These are phyloP conservation scores for Blastobotrys petasosporus DNA, from an alignment of 1,139 yeast species.

Conservation along the genomic window DNA sequence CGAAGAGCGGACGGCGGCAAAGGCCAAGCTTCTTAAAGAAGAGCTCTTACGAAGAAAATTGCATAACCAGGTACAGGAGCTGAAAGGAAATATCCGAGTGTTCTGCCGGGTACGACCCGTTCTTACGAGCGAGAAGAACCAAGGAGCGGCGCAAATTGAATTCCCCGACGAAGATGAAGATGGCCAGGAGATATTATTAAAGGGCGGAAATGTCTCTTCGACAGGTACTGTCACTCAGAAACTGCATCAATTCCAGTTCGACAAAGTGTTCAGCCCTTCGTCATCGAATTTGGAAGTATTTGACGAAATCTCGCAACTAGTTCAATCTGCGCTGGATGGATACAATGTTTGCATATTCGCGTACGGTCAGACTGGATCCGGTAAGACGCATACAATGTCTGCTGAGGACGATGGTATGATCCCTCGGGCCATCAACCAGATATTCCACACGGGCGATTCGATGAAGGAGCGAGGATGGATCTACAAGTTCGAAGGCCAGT, in stretches of 20 bases:
- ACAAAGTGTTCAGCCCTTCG: conserved; percentile 60
- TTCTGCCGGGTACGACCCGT: conserved; percentile 80
- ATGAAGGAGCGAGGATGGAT: conserved; percentile 58
- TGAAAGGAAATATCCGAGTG: conserved; percentile 89
- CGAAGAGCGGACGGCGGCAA: conserved; percentile 22
- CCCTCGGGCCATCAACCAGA: conserved; percentile 67
- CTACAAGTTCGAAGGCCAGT: conserved; percentile 64
- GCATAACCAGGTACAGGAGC: conserved; percentile 73
- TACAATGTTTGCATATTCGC: conserved; percentile 91
- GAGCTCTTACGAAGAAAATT: conserved; percentile 55
- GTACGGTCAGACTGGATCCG: conserved; percentile 97
- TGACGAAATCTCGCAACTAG: conserved; percentile 77
- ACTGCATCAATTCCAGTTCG: conserved; percentile 57
- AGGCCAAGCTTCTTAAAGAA: conserved; percentile 39
- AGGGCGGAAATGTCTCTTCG: conserved; percentile 24
- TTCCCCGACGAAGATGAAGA: conserved; percentile 52
- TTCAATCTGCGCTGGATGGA: conserved; percentile 89
- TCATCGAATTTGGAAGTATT: conserved; percentile 60
- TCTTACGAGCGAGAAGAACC: conserved; percentile 18
- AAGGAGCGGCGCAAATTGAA: conserved; percentile 35
- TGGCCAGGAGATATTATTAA: conserved; percentile 36
- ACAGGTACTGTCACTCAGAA: conserved; percentile 26
- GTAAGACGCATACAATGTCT: conserved; percentile 86
- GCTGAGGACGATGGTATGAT: conserved; percentile 73
- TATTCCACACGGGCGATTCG: conserved; percentile 54